Evolutionary conservation across 768 basidiomycete species (phyloP), one percentile per base, ranked within the genome.

Genomic region (Jaapia argillacea): DNA sequence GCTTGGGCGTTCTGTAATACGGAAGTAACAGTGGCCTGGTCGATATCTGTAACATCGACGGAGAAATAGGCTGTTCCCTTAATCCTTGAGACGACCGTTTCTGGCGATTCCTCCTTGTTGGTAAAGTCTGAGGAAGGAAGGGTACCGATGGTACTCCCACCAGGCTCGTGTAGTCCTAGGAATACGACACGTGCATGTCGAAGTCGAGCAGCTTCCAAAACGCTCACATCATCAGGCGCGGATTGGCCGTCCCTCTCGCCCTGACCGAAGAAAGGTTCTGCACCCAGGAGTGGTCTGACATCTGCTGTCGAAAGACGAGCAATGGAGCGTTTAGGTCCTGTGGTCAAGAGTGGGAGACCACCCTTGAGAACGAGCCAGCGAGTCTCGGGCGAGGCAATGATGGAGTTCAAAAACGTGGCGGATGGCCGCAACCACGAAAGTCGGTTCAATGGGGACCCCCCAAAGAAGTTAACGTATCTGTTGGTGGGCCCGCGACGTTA

Each of bases 51-150:
- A 2, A 89, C 65, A 55, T 96, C 91, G 47, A 96, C 50, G 0
- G 90, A 71, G 58, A 96, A 97, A 59, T 84, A 93, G 0, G 89
- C 80, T 2, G 72, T 79, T n/a, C 93, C 94, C 24, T 81, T 61
- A 21, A 92, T 64, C 38, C 82, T 76, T 40, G 68, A 64, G 2
- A 78, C 61, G 1, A 77, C 71, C 14, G 58, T 53, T 41, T 74
- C 67, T n/a, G n/a, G n/a, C 0, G 81, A 72, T 47, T 73, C 67
- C 2, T 40, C 35, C 47, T 59, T 56, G 35, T 46, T 49, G 45
- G 68, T 72, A 40, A 83, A 79, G 37, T 83, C 78, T 2, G 78
- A 73, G 0, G 82, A 80, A 6, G 81, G 77, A 3, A 85, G 69
- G 0, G 82, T 75, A 35, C 60, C 62, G 4, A 62, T 60, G 21